phyloP scores from a whole-genome alignment of 2,329 filamentous ascomycete species.

The Microcyclospora pomicola region DNA sequence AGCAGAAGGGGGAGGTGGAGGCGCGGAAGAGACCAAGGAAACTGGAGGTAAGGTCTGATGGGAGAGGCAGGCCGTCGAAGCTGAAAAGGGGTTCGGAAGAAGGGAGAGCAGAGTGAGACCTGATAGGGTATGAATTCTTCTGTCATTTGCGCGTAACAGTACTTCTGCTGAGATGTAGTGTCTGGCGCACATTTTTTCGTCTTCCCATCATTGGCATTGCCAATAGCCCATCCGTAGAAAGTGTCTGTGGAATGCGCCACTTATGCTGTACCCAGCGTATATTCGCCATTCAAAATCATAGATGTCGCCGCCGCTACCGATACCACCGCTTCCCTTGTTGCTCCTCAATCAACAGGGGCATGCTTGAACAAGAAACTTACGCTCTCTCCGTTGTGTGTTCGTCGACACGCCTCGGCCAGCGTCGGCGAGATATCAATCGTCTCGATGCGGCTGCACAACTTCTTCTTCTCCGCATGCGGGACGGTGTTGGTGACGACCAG shows the following conservation, averaged over 20 bases:
- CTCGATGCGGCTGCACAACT: slow-evolving; percentile 63
- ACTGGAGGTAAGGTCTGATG: background rate
- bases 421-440: slow-evolving; percentile 88
- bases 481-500: slow-evolving; percentile 88
- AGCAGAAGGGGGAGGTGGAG: slow-evolving; percentile 4
- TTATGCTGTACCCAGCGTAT: no score
- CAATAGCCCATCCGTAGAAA: no score
- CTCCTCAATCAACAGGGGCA: slow-evolving; percentile 30
- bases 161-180: no score
- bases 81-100: background rate
- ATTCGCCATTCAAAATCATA: no score
- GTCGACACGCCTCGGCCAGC: slow-evolving; percentile 54
- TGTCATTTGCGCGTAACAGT: no score
- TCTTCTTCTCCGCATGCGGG: slow-evolving; percentile 65
- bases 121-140: no score
- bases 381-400: slow-evolving; percentile 55
- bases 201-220: no score
- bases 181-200: no score
- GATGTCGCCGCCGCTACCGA: no score
- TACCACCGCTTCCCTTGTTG: no score
- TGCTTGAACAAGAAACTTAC: slow-evolving; percentile 58
- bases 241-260: no score
- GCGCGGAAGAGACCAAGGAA: slow-evolving; percentile 1
- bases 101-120: no score
- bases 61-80: background rate